phyloP scores from a whole-genome alignment of 441 rosid genomes.

The Gossypium lobatum region DNA sequence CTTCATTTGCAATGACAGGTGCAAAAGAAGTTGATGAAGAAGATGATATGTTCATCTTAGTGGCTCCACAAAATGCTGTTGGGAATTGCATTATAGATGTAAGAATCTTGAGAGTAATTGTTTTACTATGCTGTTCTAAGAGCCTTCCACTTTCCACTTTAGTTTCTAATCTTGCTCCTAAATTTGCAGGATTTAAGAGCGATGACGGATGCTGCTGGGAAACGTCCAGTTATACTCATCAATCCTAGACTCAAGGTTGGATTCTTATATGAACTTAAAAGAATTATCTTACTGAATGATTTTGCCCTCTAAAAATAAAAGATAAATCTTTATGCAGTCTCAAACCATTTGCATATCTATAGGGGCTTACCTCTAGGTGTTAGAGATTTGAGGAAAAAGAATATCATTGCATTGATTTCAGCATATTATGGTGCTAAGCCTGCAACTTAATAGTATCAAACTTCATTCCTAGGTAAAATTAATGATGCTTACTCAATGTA shows the following conservation, averaged over 20 bases:
- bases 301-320: neutral
- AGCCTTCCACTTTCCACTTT: slow-evolving; percentile 8
- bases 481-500: neutral
- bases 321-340: slow-evolving; percentile 1
- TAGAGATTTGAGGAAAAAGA: neutral
- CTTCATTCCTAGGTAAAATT: neutral
- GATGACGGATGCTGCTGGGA: slow-evolving; percentile 89
- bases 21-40: slow-evolving; percentile 72
- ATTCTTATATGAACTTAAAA: slow-evolving; percentile 9
- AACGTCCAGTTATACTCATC: slow-evolving; percentile 75
- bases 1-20: slow-evolving; percentile 33
- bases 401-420: neutral
- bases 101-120: slow-evolving; percentile 24
- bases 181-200: slow-evolving; percentile 70
- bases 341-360: neutral
- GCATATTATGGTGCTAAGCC: neutral
- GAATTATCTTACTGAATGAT: slow-evolving; percentile 4
- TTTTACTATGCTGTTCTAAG: slow-evolving; percentile 3
- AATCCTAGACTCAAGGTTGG: slow-evolving; percentile 85
- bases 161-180: slow-evolving; percentile 5
- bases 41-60: slow-evolving; percentile 84
- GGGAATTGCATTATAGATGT: slow-evolving; percentile 93
- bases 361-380: neutral
- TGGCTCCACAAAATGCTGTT: slow-evolving; percentile 95
- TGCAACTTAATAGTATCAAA: neutral